A percentile compares a stretch with the other conserved stretches of the same genome.
Evolutionary conservation across 2,329 filamentous ascomycete genomes (phyloP).

Genomic region (Colletotrichum graminicola): DNA sequence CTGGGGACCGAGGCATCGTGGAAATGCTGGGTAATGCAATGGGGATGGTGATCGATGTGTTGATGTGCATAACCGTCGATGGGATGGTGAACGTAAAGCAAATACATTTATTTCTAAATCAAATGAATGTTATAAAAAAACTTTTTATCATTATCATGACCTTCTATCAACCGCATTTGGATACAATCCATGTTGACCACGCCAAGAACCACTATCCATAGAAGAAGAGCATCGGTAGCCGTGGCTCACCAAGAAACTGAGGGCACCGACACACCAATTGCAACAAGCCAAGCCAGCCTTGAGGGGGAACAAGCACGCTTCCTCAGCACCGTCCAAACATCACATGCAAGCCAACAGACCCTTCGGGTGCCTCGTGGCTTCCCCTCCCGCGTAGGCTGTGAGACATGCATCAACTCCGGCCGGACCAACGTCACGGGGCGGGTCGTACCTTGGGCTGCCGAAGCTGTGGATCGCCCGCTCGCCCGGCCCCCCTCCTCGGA

Average conservation of each 20-base stretch:
- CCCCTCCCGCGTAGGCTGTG: background rate
- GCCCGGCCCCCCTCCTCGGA: background rate
- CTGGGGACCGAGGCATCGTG: background rate
- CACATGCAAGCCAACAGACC: background rate
- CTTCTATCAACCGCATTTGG: background rate
- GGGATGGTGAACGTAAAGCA: no score
- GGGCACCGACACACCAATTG: background rate
- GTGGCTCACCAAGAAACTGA: background rate
- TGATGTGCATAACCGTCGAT: background rate
- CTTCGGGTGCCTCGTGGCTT: background rate
- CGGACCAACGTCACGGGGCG: background rate
- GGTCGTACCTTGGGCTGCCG: background rate
- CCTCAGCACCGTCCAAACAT: background rate
- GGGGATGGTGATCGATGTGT: no score
- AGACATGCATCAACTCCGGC: conserved; percentile 2
- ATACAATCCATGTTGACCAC: background rate
- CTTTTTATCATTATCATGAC: no score
- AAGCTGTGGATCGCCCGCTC: background rate
- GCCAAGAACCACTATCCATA: background rate
- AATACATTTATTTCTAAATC: no score
- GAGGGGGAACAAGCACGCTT: background rate
- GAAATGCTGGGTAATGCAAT: background rate
- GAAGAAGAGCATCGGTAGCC: background rate
- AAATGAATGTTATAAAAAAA: background rate
- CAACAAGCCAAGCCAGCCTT: background rate